Evolutionary conservation across 441 rosid genomes (phyloP).

Genomic region (Mallotus repandus): DNA sequence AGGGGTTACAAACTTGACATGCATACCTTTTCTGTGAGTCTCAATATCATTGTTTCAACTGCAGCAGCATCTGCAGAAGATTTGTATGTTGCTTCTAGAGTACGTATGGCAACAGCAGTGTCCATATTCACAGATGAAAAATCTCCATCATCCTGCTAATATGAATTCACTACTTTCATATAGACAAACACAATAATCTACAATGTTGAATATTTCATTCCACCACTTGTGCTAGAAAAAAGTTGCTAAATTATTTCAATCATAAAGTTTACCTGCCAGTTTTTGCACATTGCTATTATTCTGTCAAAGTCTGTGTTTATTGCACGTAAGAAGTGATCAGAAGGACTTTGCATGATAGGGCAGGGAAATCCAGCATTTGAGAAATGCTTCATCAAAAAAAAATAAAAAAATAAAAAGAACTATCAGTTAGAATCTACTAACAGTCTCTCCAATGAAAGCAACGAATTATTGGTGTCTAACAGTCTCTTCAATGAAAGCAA

Average conservation of each 20-base stretch:
- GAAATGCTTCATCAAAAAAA: slow-evolving; percentile 69
- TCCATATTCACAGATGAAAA: slow-evolving; percentile 99
- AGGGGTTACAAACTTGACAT: slow-evolving; percentile 7
- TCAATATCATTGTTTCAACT: slow-evolving; percentile 72
- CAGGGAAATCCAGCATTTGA: slow-evolving; percentile 99
- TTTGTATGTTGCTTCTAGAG: slow-evolving; percentile 95
- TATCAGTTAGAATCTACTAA: slow-evolving; percentile 28
- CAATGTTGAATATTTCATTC: neutral
- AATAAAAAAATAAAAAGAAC: neutral
- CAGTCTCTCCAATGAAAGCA: neutral
- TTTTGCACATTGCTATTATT: slow-evolving; percentile 99
- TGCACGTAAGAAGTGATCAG: slow-evolving; percentile 97
- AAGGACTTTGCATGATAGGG: slow-evolving; percentile 99
- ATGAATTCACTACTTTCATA: slow-evolving; percentile 4
- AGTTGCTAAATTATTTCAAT: neutral
- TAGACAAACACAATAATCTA: neutral
- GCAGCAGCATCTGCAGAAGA: slow-evolving; percentile 93
- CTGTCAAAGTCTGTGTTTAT: slow-evolving; percentile 98
- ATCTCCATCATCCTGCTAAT: slow-evolving; percentile 89
- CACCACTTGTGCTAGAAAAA: neutral
- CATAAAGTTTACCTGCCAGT: slow-evolving; percentile 76
- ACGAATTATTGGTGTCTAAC: too few relatives aligned
- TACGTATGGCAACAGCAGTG: slow-evolving; percentile 97
- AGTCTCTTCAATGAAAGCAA: too few relatives aligned
- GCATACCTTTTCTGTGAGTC: slow-evolving; percentile 81